These are phyloP conservation scores for Begonia loranthoides DNA, from an alignment of 306 rosid species.

Conservation along the genomic window DNA sequence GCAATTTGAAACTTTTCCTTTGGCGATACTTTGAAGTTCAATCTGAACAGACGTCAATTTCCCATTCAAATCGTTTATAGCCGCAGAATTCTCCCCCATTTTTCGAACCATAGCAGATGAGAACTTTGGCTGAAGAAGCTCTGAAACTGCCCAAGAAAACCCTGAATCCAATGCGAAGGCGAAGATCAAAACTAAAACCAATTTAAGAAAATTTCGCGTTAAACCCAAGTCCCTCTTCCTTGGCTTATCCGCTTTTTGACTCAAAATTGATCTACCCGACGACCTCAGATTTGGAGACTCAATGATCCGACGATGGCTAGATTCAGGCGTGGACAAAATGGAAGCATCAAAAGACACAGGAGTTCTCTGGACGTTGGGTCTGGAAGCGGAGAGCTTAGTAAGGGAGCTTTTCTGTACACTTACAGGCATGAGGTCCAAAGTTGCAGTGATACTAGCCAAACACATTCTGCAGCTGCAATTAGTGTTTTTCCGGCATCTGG, in stretches of 20 bases:
- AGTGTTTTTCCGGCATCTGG: slow-evolving; percentile 67
- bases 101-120: slow-evolving; percentile 31
- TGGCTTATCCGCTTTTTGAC: slow-evolving; percentile 3
- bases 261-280: slow-evolving; percentile 13
- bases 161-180: slow-evolving; percentile 22
- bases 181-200: slow-evolving; percentile 26
- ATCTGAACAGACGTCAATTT: slow-evolving; percentile 53
- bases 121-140: slow-evolving; percentile 24
- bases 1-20: slow-evolving; percentile 50
- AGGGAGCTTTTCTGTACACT: slow-evolving; percentile 49
- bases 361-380: slow-evolving; percentile 26
- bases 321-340: slow-evolving; percentile 34
- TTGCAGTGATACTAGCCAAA: slow-evolving; percentile 74
- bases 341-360: slow-evolving; percentile 51
- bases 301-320: slow-evolving; percentile 7
- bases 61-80: slow-evolving; percentile 38
- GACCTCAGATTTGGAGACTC: slow-evolving; percentile 22
- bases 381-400: slow-evolving; percentile 41
- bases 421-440: slow-evolving; percentile 66
- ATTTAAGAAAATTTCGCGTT: slow-evolving; percentile 10
- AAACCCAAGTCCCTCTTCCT: slow-evolving; percentile 10
- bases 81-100: slow-evolving; percentile 31
- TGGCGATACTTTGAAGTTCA: slow-evolving; percentile 29
- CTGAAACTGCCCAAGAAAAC: slow-evolving; percentile 21
- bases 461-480: slow-evolving; percentile 66